Evolutionary conservation across 2,329 filamentous ascomycete genomes (phyloP), one percentile per base, ranked within the genome.

Genomic region (Fusarium multiceps): DNA sequence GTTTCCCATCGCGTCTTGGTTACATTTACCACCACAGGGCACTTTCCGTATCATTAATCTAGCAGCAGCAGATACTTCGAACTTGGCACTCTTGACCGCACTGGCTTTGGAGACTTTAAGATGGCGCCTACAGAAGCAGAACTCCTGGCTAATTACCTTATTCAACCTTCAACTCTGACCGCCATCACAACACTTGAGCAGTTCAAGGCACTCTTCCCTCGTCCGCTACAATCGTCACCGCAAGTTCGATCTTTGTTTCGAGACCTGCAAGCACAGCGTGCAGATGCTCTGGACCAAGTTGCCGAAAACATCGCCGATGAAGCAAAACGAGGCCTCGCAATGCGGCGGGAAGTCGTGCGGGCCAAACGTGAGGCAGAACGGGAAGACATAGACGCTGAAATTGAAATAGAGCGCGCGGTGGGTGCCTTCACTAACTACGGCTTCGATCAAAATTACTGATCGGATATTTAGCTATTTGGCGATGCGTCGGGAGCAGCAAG

Each of bases 151-250:
- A 90, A 91, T 79, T 97, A 95, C 78, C 88, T 97, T 62, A 87
- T 97, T 37, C 85, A 90, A 30, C 92, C 93, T 14, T 90, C 93
- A 10, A 86, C 91, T 28, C 84, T 97, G 40, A 90, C 92, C 43
- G 87, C 90, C 68, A 87, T 94, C 75, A 83, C 94, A 72, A 90
- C 93, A 10, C 85, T 94, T 48, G 85, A 89, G 60, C 88, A 93
- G 70, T 97, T 97, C 82, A 89, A 88, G 45, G 85, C 90, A 28
- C 85, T 95, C 43, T 96, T 97, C 75, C 93, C 93, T 13, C 87
- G 86, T 53, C 80, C 87, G 41, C 84, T 90, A 51, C 90, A 90
- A 63, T 82, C 85, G 25, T 90, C 90, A 48, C 87, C 91, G 0
- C 89, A 91, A 59, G 85, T 95, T 49, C 88, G 89, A 59, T 83